Evolutionary conservation across 306 rosid species (phyloP).

Genomic region (Carpinus fangiana): DNA sequence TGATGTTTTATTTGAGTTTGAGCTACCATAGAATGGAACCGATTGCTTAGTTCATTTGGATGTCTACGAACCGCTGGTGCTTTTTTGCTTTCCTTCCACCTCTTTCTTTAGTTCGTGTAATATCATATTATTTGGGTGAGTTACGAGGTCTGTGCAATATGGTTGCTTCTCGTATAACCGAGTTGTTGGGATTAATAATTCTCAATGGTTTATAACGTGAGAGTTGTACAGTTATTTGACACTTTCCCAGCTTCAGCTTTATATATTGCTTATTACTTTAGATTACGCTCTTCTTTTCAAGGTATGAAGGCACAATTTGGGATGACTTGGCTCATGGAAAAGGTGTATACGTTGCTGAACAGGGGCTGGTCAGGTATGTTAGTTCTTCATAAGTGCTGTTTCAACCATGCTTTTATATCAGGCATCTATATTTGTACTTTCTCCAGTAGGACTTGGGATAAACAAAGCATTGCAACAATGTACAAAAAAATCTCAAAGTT

Average conservation of each 20-base stretch:
- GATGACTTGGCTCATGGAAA: constrained; percentile 97
- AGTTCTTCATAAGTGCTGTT: neutral
- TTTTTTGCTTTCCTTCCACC: neutral
- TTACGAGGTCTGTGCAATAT: neutral
- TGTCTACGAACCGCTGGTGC: neutral
- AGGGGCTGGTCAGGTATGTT: constrained; percentile 81
- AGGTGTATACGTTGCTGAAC: constrained; percentile 71
- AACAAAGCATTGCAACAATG: neutral
- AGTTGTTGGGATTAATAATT: neutral
- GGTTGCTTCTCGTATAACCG: neutral
- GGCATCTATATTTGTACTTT: neutral
- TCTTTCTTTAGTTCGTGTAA: neutral
- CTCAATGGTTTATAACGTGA: neutral
- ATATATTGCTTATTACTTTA: neutral
- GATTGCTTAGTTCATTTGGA: neutral
- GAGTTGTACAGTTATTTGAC: neutral
- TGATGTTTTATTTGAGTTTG: neutral
- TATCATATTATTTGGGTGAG: neutral
- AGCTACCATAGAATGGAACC: neutral
- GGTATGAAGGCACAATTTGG: constrained; percentile 98
- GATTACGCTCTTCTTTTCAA: constrained; percentile 24
- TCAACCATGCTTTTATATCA: neutral
- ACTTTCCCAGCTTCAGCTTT: neutral
- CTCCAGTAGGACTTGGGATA: neutral
- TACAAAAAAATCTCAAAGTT: neutral